Evolutionary conservation across 768 basidiomycete species (phyloP).

Genomic region (Termitomyces heimii): DNA sequence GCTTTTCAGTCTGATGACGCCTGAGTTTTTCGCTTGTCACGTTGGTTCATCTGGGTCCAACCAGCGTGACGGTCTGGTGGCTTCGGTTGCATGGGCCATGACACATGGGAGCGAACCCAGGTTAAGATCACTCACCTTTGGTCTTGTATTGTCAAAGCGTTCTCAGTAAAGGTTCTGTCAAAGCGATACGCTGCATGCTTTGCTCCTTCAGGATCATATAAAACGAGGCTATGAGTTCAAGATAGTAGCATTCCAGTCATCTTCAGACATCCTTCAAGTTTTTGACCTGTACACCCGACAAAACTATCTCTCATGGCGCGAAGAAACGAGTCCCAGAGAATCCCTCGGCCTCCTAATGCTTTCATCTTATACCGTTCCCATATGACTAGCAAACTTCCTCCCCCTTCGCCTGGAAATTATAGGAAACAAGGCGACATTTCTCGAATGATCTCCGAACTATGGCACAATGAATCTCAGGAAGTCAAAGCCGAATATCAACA

Average conservation of each 20-base stretch:
- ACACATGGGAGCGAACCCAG: background rate
- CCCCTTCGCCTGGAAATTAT: background rate
- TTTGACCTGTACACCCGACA: background rate
- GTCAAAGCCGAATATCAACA: constrained; percentile 2
- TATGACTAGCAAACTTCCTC: background rate
- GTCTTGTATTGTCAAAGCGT: background rate
- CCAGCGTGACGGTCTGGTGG: background rate
- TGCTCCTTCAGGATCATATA: background rate
- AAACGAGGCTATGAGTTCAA: background rate
- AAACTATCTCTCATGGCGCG: background rate
- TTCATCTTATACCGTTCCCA: constrained; percentile 1
- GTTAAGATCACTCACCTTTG: no score
- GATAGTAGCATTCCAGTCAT: background rate
- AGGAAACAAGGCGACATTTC: constrained; percentile 3
- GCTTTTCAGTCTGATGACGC: no score
- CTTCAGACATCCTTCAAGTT: background rate
- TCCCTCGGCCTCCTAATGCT: background rate
- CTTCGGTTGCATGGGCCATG: background rate
- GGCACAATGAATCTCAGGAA: constrained; percentile 1
- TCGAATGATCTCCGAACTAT: background rate
- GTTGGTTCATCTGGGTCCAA: background rate
- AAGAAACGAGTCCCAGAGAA: background rate
- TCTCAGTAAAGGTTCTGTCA: background rate
- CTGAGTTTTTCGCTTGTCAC: no score
- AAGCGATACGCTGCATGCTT: background rate